phyloP scores from a whole-genome alignment of 1,284 basidiomycete genomes.

The Coniferiporia weirii region DNA sequence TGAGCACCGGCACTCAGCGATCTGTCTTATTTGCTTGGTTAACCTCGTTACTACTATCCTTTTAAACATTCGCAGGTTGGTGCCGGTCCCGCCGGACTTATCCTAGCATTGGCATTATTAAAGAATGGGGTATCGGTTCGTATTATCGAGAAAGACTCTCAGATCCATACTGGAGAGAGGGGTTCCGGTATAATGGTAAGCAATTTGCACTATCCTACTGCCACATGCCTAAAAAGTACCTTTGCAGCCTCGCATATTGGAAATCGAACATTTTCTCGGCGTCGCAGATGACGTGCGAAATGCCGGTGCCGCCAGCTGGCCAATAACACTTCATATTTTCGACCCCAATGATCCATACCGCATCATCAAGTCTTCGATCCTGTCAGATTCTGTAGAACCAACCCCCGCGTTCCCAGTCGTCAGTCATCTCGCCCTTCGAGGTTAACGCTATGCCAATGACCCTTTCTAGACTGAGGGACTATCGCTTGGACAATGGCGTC shows the following conservation, averaged over 20 bases:
- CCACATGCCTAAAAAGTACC: neutral
- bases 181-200: constrained; percentile 11
- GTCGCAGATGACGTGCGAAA: constrained; percentile 6
- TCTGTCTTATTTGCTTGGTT: neutral
- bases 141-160: constrained; percentile 13
- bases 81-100: constrained; percentile 12
- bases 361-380: neutral
- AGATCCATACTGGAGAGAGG: constrained; percentile 5
- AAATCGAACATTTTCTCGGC: constrained; percentile 14
- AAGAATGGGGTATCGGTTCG: constrained; percentile 11
- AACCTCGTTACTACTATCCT: neutral
- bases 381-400: constrained; percentile 5
- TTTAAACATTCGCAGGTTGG: constrained; percentile 5
- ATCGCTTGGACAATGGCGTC: constrained; percentile 11
- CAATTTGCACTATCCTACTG: neutral
- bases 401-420: constrained; percentile 16
- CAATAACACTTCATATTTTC: neutral
- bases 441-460: neutral
- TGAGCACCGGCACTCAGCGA: neutral
- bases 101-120: constrained; percentile 6
- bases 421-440: neutral
- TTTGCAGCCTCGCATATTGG: constrained; percentile 7
- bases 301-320: neutral
- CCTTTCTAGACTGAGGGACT: neutral
- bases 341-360: constrained; percentile 10